Evolutionary conservation across 768 basidiomycete species (phyloP).

Genomic region (Pleurotus pulmonarius): DNA sequence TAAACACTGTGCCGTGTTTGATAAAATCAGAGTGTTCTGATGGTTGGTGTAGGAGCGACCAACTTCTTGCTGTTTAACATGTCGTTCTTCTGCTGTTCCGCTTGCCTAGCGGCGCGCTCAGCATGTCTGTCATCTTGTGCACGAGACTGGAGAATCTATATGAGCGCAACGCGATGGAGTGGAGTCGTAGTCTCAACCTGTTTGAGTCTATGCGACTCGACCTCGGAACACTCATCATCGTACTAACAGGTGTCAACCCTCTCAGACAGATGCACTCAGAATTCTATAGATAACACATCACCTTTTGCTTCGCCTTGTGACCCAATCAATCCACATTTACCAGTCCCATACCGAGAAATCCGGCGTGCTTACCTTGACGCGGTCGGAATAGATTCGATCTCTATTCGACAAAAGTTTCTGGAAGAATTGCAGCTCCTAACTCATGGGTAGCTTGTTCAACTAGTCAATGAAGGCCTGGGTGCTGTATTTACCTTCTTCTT

Average conservation of each 20-base stretch:
- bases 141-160: constrained; percentile 42
- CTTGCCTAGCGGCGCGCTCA: constrained; percentile 68
- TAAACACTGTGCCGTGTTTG: constrained; percentile 45
- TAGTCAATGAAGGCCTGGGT: background rate
- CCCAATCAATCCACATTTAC: constrained; percentile 6
- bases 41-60: constrained; percentile 7
- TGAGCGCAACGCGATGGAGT: background rate
- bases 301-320: constrained; percentile 61
- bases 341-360: constrained; percentile 9
- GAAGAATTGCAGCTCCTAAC: constrained; percentile 65
- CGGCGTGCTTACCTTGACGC: constrained; percentile 52
- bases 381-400: constrained; percentile 64
- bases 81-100: constrained; percentile 70
- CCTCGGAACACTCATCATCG: constrained; percentile 72
- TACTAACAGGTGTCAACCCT: constrained; percentile 43
- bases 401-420: constrained; percentile 68
- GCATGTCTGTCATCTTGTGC: constrained; percentile 73
- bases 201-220: constrained; percentile 73
- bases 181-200: constrained; percentile 43
- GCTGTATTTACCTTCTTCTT: constrained; percentile 58
- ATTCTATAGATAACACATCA: constrained; percentile 14
- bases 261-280: background rate
- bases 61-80: constrained; percentile 86
- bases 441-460: background rate
- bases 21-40: background rate